Evolutionary conservation across 2,329 filamentous ascomycete genomes (phyloP).

Genomic region (Colletotrichum acutatum): DNA sequence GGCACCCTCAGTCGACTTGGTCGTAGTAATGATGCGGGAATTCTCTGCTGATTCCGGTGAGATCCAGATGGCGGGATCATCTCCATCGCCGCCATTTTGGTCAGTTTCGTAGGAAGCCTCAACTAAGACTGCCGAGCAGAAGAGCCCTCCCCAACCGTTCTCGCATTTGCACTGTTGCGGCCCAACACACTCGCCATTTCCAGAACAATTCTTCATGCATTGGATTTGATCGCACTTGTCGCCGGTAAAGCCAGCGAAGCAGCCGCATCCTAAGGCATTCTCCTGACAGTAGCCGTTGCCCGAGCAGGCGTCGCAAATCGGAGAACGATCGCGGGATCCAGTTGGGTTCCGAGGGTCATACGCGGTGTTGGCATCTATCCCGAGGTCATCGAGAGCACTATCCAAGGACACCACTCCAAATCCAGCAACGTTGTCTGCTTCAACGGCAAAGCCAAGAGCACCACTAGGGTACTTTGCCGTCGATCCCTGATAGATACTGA

Average conservation of each 20-base stretch:
- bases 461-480: constrained; percentile 50
- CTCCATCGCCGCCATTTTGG: constrained; percentile 55
- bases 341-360: constrained; percentile 49
- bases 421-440: constrained; percentile 50
- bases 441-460: constrained; percentile 52
- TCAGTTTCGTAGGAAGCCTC: constrained; percentile 55
- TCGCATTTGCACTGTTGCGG: constrained; percentile 55
- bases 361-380: constrained; percentile 48
- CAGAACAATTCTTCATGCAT: constrained; percentile 54
- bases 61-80: constrained; percentile 62
- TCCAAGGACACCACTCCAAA: constrained; percentile 54
- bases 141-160: constrained; percentile 54
- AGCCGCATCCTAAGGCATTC: constrained; percentile 47
- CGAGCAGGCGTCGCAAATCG: constrained; percentile 48
- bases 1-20: constrained; percentile 59
- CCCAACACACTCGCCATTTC: constrained; percentile 53
- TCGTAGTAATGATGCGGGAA: constrained; percentile 63
- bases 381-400: constrained; percentile 44
- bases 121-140: constrained; percentile 57
- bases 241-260: constrained; percentile 56
- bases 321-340: constrained; percentile 38
- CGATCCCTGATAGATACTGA: constrained; percentile 52
- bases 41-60: constrained; percentile 50
- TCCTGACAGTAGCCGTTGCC: constrained; percentile 50
- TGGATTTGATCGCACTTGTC: constrained; percentile 47